Evolutionary conservation across 805 yeast species (phyloP).

Genomic region (Metschnikowia matae): DNA sequence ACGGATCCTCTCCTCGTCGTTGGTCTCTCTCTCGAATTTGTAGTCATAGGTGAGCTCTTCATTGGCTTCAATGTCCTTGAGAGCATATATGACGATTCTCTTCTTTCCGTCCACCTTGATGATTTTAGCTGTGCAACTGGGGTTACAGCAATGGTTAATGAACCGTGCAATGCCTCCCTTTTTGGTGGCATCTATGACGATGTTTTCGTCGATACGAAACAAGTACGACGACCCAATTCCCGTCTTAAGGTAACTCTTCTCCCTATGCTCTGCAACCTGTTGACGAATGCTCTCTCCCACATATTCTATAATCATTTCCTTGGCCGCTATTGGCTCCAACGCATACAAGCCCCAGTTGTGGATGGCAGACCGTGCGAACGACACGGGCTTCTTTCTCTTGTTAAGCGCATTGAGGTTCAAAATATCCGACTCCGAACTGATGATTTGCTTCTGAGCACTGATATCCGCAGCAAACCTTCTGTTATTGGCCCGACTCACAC

Average conservation of each 20-base stretch:
- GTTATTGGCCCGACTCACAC: conserved; percentile 81
- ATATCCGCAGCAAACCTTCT: conserved; percentile 88
- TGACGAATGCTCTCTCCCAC: conserved; percentile 94
- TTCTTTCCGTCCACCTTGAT: conserved; percentile 91
- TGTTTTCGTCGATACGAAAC: conserved; percentile 88
- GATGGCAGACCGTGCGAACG: conserved; percentile 95
- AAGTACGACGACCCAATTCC: conserved; percentile 96
- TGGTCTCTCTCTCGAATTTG: conserved; percentile 87
- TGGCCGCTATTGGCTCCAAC: conserved; percentile 88
- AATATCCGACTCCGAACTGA: conserved; percentile 79
- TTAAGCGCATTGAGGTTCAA: conserved; percentile 81
- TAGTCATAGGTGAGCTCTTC: conserved; percentile 95
- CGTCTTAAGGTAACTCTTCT: conserved; percentile 73
- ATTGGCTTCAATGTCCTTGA: conserved; percentile 80
- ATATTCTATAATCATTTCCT: conserved; percentile 96
- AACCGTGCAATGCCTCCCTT: conserved; percentile 96
- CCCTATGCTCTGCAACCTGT: conserved; percentile 91
- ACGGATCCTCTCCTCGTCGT: conserved; percentile 80
- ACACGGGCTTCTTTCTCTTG: conserved; percentile 87
- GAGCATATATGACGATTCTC: conserved; percentile 91
- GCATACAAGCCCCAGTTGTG: conserved; percentile 99
- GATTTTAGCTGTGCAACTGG: conserved; percentile 95
- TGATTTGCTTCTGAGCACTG: conserved; percentile 69
- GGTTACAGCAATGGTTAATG: conserved; percentile 95
- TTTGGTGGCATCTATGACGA: conserved; percentile 95